phyloP scores from a whole-genome alignment of 805 yeast genomes.

The Cyberlindnera mycetangii region DNA sequence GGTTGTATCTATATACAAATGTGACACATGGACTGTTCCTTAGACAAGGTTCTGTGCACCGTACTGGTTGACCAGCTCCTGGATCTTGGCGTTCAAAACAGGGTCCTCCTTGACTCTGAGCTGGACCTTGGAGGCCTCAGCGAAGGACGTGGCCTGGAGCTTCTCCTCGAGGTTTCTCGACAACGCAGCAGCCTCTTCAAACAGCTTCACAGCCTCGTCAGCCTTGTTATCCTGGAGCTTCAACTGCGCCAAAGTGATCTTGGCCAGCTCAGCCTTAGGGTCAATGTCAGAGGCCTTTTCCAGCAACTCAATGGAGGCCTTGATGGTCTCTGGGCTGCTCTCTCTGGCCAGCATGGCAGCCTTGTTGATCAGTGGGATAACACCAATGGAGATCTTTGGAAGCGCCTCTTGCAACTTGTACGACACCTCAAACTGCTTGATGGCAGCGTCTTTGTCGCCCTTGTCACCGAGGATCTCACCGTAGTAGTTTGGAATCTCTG shows the following conservation, averaged over 20 bases:
- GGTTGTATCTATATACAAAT: background rate
- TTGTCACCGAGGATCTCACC: constrained; percentile 91
- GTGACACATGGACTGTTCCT: background rate
- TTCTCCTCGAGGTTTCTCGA: constrained; percentile 86
- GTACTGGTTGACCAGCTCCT: constrained; percentile 50
- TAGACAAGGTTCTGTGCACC: constrained; percentile 22
- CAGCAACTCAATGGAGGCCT: constrained; percentile 62
- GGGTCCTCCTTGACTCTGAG: constrained; percentile 71
- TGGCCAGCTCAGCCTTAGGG: constrained; percentile 85
- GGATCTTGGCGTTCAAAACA: constrained; percentile 56
- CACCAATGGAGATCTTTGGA: constrained; percentile 74
- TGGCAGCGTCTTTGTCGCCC: constrained; percentile 68
- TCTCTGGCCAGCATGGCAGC: constrained; percentile 68
- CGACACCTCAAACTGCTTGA: constrained; percentile 82
- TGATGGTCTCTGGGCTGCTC: constrained; percentile 40
- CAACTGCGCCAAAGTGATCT: constrained; percentile 88
- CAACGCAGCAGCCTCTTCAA: constrained; percentile 77
- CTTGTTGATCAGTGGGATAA: constrained; percentile 85
- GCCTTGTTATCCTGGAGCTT: constrained; percentile 79
- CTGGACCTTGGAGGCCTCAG: constrained; percentile 92
- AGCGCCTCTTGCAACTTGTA: constrained; percentile 74
- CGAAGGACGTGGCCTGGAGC: constrained; percentile 84
- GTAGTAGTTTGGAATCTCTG: constrained; percentile 92
- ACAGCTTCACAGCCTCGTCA: constrained; percentile 75
- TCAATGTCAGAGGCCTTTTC: constrained; percentile 77